Conservation (phyloP, 306 rosid species). For the Inga laurina region DNA sequence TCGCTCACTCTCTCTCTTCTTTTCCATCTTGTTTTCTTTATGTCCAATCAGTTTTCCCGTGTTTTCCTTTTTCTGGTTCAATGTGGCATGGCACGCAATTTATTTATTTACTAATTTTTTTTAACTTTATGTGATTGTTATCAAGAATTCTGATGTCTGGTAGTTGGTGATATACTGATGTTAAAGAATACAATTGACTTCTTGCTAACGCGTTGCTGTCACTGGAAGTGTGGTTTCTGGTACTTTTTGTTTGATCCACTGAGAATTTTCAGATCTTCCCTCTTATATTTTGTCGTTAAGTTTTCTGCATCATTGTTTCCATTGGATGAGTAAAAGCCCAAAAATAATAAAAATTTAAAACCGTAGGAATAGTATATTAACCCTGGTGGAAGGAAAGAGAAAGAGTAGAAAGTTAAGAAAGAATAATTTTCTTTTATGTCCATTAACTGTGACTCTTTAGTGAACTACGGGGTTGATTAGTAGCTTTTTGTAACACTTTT, state of each 20-base stretch:
- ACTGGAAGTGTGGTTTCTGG: conserved; percentile 16
- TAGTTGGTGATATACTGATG: background rate
- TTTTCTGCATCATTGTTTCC: conserved; percentile 28
- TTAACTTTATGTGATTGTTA: background rate
- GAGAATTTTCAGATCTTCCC: conserved; percentile 22
- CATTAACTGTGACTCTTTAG: conserved; percentile 32
- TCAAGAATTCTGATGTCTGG: background rate
- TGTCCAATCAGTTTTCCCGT: conserved; percentile 11
- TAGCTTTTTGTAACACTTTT: conserved; percentile 39
- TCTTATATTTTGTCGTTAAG: background rate
- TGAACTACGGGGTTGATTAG: conserved; percentile 39
- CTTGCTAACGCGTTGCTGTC: background rate
- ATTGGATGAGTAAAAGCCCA: conserved; percentile 8
- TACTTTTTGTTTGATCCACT: conserved; percentile 29
- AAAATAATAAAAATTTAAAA: background rate
- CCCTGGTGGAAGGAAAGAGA: conserved; percentile 38
- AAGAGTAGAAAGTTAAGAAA: conserved; percentile 14
- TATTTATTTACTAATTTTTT: background rate
- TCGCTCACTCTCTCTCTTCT: background rate
- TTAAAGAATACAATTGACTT: background rate
- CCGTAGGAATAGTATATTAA: conserved; percentile 24
- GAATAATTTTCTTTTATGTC: conserved; percentile 31
- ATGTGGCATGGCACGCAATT: background rate
- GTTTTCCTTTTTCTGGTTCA: conserved; percentile 25
- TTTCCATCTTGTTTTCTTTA: background rate